Base-by-base conservation (phyloP, 768 basidiomycete genomes). In the Lyophyllum shimeji region DNA sequence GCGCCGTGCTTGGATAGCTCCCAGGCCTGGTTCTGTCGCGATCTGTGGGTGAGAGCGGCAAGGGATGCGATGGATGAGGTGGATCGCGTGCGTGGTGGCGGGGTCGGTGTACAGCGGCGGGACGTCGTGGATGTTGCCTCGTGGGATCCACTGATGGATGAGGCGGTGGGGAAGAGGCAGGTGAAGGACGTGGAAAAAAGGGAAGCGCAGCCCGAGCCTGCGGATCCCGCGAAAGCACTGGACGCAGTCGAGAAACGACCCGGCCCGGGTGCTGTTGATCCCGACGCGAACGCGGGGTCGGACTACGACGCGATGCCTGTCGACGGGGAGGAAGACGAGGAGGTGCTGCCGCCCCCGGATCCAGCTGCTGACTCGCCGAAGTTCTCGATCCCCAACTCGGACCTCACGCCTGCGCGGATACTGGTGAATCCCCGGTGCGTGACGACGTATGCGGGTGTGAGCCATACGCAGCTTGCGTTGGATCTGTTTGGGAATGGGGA, bases 21-120 rank as follows among this genome's bases (percentile, higher is more conserved):
- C 34, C 97, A 99, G 70, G 94, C 95, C 31, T 98, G 93, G 90
- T 98, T 99, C 76, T 99, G 97, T 64, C 76, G 97, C 34, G 97
- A 99, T 70, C 78, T 99, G 37, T 99, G 97, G 97, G 81, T 93
- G n/a, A 82, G 82, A 60, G 89, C 87, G 45, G 96, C 96, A 0
- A 76, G 80, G 24, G 90, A 91, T 47, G 87, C 87, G 17, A 84
- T 86, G 71, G 81, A 78, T 57, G 89, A 83, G 57, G 72, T 77
- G 39, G 82, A 79, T 51, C 70, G 71, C 45, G 71, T 69, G 34
- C 57, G 52, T 33, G 74, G 74, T 33, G 70, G 58, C 0, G 68
- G 67, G 23, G 51, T 64, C 2, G n/a, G n/a, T n/a, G 60, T 67
- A 33, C 71, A 67, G 48, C 67, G 67, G 46, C 65, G 71, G 12